These are phyloP conservation scores for Dryas octopetala DNA, from an alignment of 306 rosid species.

Conservation along the genomic window DNA sequence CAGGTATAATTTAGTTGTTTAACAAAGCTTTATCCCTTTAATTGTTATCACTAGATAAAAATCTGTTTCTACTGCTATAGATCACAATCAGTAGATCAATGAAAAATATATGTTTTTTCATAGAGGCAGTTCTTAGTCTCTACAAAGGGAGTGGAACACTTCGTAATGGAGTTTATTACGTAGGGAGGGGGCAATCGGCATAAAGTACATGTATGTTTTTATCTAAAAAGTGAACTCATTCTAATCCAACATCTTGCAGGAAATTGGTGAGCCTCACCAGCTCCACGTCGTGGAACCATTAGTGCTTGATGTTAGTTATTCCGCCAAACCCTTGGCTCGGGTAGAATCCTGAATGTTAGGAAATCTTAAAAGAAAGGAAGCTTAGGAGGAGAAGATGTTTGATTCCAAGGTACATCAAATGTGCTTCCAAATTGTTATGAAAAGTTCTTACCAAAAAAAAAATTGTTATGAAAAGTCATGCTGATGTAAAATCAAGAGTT, in stretches of 20 bases:
- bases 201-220: neutral
- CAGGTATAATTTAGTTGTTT: neutral
- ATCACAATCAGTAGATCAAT: neutral
- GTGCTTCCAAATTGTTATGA: neutral
- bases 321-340: neutral
- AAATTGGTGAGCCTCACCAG: neutral
- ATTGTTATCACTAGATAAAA: neutral
- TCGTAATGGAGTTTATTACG: no score
- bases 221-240: neutral
- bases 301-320: neutral
- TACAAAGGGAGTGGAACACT: neutral
- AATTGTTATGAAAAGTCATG: neutral
- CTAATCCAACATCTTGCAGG: slow-evolving; percentile 2
- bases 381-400: neutral
- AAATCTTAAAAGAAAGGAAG: neutral
- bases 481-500: neutral
- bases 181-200: neutral
- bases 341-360: neutral
- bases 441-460: neutral
- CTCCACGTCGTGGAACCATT: neutral
- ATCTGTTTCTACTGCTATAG: neutral
- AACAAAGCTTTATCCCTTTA: neutral
- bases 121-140: neutral
- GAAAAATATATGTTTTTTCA: neutral
- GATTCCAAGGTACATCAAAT: neutral